Conservation (phyloP, 768 basidiomycete species). For the Termitomyces sp. region DNA sequence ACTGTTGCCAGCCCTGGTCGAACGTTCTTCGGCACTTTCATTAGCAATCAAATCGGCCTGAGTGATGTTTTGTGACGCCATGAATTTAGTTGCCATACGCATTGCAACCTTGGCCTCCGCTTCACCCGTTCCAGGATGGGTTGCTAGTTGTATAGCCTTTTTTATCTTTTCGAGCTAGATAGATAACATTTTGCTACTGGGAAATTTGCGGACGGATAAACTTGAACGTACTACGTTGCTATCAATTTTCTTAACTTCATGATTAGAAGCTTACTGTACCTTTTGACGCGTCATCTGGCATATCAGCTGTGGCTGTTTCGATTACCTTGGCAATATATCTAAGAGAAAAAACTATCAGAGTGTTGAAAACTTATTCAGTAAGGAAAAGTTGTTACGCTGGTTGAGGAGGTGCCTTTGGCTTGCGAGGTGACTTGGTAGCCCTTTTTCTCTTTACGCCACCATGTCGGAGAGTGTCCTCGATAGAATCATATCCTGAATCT, state of each 20-base stretch:
- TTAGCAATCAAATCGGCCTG: constrained; percentile 6
- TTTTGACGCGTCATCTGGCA: neutral
- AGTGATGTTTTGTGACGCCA: constrained; percentile 4
- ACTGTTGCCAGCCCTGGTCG: constrained; percentile 5
- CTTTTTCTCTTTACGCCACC: constrained; percentile 2
- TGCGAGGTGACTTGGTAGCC: neutral
- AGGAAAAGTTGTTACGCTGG: neutral
- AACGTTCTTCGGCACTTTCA: constrained; percentile 4
- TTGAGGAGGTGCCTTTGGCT: constrained; percentile 2
- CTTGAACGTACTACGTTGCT: constrained; percentile 2
- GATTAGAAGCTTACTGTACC: neutral
- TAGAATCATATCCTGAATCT: neutral
- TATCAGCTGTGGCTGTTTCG: constrained; percentile 1
- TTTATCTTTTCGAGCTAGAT: constrained; percentile 2
- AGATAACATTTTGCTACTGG: neutral
- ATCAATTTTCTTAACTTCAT: neutral
- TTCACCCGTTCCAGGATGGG: constrained; percentile 4
- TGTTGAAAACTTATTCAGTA: neutral
- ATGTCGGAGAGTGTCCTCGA: neutral
- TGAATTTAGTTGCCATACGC: constrained; percentile 8
- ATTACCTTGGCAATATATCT: neutral
- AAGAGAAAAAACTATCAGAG: neutral
- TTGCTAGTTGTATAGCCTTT: constrained; percentile 2
- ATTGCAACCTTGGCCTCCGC: constrained; percentile 6
- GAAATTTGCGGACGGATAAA: neutral